Evolutionary conservation across 129 eudicot species (phyloP).

Genomic region (Flaveria sonorensis): DNA sequence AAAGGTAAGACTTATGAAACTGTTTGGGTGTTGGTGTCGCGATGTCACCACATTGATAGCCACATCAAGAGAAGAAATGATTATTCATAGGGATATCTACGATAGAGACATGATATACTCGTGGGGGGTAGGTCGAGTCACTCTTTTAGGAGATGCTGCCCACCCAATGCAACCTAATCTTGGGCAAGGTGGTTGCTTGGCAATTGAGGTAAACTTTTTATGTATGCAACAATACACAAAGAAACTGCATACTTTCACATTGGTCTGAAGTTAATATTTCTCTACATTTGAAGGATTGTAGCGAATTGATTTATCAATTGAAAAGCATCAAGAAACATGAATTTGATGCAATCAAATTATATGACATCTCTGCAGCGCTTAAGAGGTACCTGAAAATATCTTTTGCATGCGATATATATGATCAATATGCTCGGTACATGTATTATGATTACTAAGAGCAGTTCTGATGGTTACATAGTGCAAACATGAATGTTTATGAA

Average conservation of each 20-base stretch:
- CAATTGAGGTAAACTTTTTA: slow-evolving; percentile 40
- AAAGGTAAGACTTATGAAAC: slow-evolving; percentile 32
- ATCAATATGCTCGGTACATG: not conserved
- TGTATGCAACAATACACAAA: no score
- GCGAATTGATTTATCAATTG: slow-evolving; percentile 42
- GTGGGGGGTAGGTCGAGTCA: slow-evolving; percentile 49
- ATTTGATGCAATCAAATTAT: not conserved
- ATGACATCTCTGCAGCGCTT: slow-evolving; percentile 35
- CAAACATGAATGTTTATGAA: not conserved
- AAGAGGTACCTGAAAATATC: slow-evolving; percentile 28
- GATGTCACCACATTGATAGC: slow-evolving; percentile 33
- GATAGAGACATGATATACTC: slow-evolving; percentile 44
- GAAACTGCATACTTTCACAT: no score
- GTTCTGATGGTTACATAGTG: not conserved
- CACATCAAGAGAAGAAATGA: slow-evolving; percentile 35
- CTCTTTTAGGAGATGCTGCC: slow-evolving; percentile 49
- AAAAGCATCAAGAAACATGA: slow-evolving; percentile 24
- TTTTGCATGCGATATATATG: not conserved
- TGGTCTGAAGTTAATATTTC: not conserved
- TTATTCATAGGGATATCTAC: slow-evolving; percentile 41
- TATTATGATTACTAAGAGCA: not conserved
- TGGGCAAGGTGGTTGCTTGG: slow-evolving; percentile 57
- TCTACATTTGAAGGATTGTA: slow-evolving; percentile 35
- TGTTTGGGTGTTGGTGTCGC: slow-evolving; percentile 42
- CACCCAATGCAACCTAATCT: slow-evolving; percentile 52